Conservation (phyloP, 2,329 filamentous ascomycete genomes). For the Clarireedia hainanense region DNA sequence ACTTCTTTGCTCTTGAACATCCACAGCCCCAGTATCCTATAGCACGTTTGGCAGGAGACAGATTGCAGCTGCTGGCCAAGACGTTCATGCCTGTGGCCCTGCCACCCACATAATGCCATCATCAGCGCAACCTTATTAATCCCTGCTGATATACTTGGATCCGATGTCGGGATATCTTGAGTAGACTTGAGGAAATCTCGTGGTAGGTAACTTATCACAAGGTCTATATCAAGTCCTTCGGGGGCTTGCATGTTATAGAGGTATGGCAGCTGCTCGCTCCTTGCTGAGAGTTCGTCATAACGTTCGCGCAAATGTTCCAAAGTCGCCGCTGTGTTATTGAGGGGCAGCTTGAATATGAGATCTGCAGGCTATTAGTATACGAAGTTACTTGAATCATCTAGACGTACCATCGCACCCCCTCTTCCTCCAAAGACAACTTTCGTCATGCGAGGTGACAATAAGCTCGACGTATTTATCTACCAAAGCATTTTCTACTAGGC, state of each 20-base stretch:
- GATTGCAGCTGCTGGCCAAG: conserved; percentile 31
- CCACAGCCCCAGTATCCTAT: conserved; percentile 85
- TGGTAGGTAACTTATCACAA: conserved; percentile 42
- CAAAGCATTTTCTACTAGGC: conserved; percentile 49
- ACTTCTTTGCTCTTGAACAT: conserved; percentile 76
- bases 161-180: background rate
- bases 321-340: conserved; percentile 53
- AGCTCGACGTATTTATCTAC: conserved; percentile 69
- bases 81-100: conserved; percentile 37
- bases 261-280: conserved; percentile 51
- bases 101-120: conserved; percentile 69
- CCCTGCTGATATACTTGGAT: background rate
- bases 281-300: conserved; percentile 53
- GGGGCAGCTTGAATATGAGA: conserved; percentile 51
- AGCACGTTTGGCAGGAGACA: conserved; percentile 70
- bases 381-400: conserved; percentile 21
- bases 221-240: conserved; percentile 42
- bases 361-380: conserved; percentile 34
- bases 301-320: conserved; percentile 51
- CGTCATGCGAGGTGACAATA: conserved; percentile 67
- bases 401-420: conserved; percentile 74
- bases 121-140: conserved; percentile 57
- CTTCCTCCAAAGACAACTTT: conserved; percentile 79
- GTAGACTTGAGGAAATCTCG: conserved; percentile 36
- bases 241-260: conserved; percentile 51